phyloP scores from a whole-genome alignment of 2,329 filamentous ascomycete species.

The Trichoderma koningii region DNA sequence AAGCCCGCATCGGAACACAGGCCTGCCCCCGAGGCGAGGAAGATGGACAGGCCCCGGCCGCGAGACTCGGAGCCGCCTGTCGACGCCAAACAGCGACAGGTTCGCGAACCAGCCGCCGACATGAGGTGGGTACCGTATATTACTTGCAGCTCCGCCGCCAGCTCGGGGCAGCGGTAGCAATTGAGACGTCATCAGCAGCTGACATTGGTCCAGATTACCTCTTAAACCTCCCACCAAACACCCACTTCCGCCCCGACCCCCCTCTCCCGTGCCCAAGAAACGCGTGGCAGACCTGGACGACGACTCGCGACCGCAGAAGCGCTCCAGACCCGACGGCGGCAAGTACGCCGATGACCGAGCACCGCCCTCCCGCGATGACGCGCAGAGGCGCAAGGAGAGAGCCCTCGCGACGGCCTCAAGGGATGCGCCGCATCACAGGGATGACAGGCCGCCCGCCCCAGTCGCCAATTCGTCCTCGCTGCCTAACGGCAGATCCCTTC shows the following conservation, averaged over 20 bases:
- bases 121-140: slow-evolving; percentile 35
- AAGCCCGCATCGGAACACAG: slow-evolving; percentile 33
- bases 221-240: slow-evolving; percentile 41
- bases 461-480: slow-evolving; percentile 36
- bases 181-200: not conserved
- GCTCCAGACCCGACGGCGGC: slow-evolving; percentile 45
- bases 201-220: slow-evolving; percentile 36
- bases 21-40: slow-evolving; percentile 29
- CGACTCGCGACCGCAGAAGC: slow-evolving; percentile 49
- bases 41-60: slow-evolving; percentile 33
- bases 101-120: slow-evolving; percentile 37
- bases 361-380: slow-evolving; percentile 41
- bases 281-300: slow-evolving; percentile 50
- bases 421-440: slow-evolving; percentile 37
- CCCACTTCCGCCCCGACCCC: slow-evolving; percentile 41
- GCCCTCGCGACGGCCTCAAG: slow-evolving; percentile 32
- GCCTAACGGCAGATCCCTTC: slow-evolving; percentile 42
- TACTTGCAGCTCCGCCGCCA: slow-evolving; percentile 25
- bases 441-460: slow-evolving; percentile 31
- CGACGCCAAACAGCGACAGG: slow-evolving; percentile 39
- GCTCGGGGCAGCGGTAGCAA: slow-evolving; percentile 21
- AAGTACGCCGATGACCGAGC: slow-evolving; percentile 39
- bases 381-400: slow-evolving; percentile 38
- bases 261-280: slow-evolving; percentile 52
- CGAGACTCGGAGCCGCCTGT: slow-evolving; percentile 33